Percentiles rank a stretch among this genome's conserved stretches.
phyloP scores from a whole-genome alignment of 192 early-diverging fungal genomes.

The Entomortierella parvispora region DNA sequence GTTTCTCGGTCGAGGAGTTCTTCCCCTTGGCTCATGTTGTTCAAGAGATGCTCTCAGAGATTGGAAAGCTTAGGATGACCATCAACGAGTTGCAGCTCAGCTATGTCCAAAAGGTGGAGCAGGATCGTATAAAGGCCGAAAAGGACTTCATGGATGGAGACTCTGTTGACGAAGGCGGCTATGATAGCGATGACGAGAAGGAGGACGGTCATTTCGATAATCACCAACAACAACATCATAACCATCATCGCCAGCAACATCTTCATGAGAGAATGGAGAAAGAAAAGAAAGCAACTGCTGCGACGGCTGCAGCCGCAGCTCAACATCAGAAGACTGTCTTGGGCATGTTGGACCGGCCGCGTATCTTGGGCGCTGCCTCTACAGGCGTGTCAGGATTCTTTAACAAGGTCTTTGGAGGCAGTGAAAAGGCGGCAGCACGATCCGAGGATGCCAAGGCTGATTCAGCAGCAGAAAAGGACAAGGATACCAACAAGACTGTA shows the following conservation, averaged over 20 bases:
- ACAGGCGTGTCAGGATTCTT: slow-evolving; percentile 47
- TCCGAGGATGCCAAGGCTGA: neutral
- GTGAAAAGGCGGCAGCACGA: neutral
- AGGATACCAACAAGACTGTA: neutral
- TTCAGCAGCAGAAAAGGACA: neutral
- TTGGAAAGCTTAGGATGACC: slow-evolving; percentile 61
- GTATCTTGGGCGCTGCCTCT: slow-evolving; percentile 27
- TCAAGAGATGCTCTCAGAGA: slow-evolving; percentile 60
- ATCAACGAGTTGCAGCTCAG: slow-evolving; percentile 69
- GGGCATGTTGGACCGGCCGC: slow-evolving; percentile 30
- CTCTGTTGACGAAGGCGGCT: slow-evolving; percentile 1
- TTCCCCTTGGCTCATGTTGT: slow-evolving; percentile 56
- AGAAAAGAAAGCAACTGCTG: neutral
- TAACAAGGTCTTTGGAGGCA: slow-evolving; percentile 47
- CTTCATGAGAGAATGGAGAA: neutral
- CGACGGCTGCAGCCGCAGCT: slow-evolving; percentile 1
- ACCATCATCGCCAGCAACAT: neutral
- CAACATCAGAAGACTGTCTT: slow-evolving; percentile 22
- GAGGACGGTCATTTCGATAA: neutral
- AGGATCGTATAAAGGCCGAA: slow-evolving; percentile 60
- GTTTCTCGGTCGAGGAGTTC: slow-evolving; percentile 59
- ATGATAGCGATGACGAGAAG: slow-evolving; percentile 1
- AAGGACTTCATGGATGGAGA: slow-evolving; percentile 53
- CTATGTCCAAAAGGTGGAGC: slow-evolving; percentile 67
- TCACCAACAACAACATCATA: neutral